Evolutionary conservation across 169 alveolate genomes (phyloP), one percentile per base, ranked within the genome.

Genomic region (Plasmodium inui): DNA sequence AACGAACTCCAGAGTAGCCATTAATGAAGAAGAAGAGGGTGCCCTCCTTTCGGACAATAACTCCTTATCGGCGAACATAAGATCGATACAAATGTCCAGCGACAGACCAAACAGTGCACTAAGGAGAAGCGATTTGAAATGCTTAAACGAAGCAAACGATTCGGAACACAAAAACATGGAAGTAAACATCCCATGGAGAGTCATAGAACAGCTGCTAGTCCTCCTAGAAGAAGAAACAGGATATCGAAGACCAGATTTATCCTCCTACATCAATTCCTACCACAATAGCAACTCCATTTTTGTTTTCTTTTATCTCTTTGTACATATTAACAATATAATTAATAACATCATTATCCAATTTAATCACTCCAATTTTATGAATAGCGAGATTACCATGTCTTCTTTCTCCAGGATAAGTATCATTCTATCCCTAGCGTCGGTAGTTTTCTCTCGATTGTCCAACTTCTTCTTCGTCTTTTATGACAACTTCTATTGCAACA

Each of bases 151-250:
- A 19, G 32, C 41, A 34, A 86, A 76, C 17, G 86, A 86, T 44
- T 74, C 85, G 1, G 93, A 86, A 26, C 80, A 86, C 80, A 86
- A 86, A 55, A 86, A 86, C 67, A 32, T 86, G n/a, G 93, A 86
- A 76, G 50, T 86, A 3, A 86, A 86, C 26, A 86, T 86, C 17
- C 93, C 93, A 70, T 86, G 93, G 93, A 86, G 93, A 76, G 85
- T 86, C n/a, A 86, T 86, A 39, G 93, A 86, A 10, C 93, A 86
- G 10, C 22, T 86, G n/a, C 34, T 86, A 76, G 79, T 86, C 14
- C 67, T 86, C 9, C 81, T 86, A 76, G 93, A 86, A 86, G 93
- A 86, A 74, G 93, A 86, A n/a, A 86, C 93, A 32, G 93, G 93
- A 76, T 86, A 86, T 76, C 78, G 85, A 53, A 46, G 88, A 76